These are phyloP conservation scores for Lyophyllum decastes DNA, from an alignment of 768 basidiomycete genomes.

Conservation along the genomic window DNA sequence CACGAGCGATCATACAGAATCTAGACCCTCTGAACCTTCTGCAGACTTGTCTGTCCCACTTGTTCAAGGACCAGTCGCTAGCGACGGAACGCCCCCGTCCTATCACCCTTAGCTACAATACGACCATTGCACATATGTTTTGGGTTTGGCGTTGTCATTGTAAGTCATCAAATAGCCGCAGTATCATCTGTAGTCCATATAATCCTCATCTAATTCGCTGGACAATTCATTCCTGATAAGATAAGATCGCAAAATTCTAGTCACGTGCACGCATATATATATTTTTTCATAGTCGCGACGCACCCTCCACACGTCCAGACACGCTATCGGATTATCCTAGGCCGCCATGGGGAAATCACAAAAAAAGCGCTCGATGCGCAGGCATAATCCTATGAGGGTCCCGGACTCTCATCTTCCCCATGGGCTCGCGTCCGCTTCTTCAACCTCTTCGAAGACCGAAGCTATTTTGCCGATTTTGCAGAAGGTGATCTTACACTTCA, in stretches of 20 bases:
- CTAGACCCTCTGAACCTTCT: background rate
- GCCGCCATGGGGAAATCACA: slow-evolving; percentile 89
- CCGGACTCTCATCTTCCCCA: slow-evolving; percentile 89
- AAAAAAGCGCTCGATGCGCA: slow-evolving; percentile 80
- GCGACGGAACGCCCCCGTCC: slow-evolving; percentile 20
- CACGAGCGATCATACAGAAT: background rate
- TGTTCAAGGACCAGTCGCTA: slow-evolving; percentile 21
- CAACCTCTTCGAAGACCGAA: slow-evolving; percentile 73
- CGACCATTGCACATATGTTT: slow-evolving; percentile 4
- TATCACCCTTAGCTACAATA: slow-evolving; percentile 19
- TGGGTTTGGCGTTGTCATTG: slow-evolving; percentile 10
- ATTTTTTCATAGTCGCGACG: slow-evolving; percentile 1
- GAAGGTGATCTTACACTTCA: slow-evolving; percentile 54
- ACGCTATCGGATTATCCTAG: background rate
- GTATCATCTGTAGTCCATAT: background rate
- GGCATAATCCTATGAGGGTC: slow-evolving; percentile 93
- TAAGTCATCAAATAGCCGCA: background rate
- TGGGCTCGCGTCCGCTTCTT: slow-evolving; percentile 75
- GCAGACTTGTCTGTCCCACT: background rate
- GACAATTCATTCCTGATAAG: slow-evolving; percentile 1
- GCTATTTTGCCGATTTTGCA: slow-evolving; percentile 86
- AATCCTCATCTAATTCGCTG: slow-evolving; percentile 2
- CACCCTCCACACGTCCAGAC: background rate
- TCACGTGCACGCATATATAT: slow-evolving; percentile 13
- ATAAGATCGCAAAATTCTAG: slow-evolving; percentile 9